Evolutionary conservation across 2,329 filamentous ascomycete genomes (phyloP), one percentile per base, ranked within the genome.

Genomic region (Neocucurbitaria cava): DNA sequence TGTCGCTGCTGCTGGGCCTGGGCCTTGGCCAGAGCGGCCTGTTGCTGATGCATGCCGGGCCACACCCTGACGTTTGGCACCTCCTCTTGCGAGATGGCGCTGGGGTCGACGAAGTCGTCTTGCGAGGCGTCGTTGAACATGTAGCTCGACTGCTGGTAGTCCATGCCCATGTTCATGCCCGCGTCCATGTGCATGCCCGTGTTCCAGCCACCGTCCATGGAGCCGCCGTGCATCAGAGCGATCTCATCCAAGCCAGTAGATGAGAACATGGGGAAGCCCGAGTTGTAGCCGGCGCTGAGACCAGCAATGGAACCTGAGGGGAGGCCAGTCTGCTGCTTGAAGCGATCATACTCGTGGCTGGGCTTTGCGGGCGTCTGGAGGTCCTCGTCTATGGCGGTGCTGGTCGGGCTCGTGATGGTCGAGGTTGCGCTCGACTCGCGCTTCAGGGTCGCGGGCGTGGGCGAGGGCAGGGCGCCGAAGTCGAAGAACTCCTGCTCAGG

Each of bases 261-360:
- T 62, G 86, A 81, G 69, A 82, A 83, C 41, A 84, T 67, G 42
- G 66, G 59, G 50, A 69, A 81, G 59, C 72, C 76, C 10, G 66
- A 52, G 61, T 66, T 71, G 62, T 69, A 69, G 15, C 41, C 81
- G 71, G 89, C 83, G 75, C 90, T 92, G 67, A 95, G 85, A 31
- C 90, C 89, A 71, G 95, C 85, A 11, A 93, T 81, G 47, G 92
- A 93, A 58, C 92, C 92, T 1, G 91, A 89, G 0, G 95, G 91
- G 26, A 97, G 87, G 60, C 93, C 92, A 3, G 95, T 97, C 81
- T 97, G 93, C 75, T 99, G 95, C 79, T 92, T 91, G 81, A 97
- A 96, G 72, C 91, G 87, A 70, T 92, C 91, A 82, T 98, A 98
- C 78, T 96, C 91, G 79, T 97, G 93, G 76, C 92, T 96, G 8